phyloP scores from a whole-genome alignment of 805 yeast species.

The Kodamaea kaohsiungensis region DNA sequence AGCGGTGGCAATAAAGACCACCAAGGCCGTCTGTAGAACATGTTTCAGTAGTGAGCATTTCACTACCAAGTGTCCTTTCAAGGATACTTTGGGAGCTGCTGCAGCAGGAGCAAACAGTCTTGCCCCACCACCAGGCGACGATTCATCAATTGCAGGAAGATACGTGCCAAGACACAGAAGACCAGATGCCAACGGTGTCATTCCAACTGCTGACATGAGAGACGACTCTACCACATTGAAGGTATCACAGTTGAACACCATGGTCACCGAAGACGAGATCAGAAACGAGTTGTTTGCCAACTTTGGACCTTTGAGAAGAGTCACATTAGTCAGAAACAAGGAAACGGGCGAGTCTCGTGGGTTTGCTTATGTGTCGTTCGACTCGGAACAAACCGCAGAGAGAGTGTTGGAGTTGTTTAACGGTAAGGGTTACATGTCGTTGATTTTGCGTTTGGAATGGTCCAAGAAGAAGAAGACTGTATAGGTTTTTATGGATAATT shows the following conservation, averaged over 20 bases:
- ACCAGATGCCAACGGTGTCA: constrained; percentile 42
- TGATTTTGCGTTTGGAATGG: constrained; percentile 62
- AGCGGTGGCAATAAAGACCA: constrained; percentile 44
- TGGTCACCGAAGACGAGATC: constrained; percentile 79
- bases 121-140: constrained; percentile 28
- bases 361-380: constrained; percentile 88
- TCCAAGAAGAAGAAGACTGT: constrained; percentile 42
- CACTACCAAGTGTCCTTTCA: constrained; percentile 94
- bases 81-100: constrained; percentile 72
- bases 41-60: constrained; percentile 89
- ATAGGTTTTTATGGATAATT: neutral
- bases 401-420: constrained; percentile 72
- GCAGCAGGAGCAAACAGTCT: constrained; percentile 45
- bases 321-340: constrained; percentile 82
- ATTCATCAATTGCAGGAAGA: constrained; percentile 28
- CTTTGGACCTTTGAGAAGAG: constrained; percentile 71
- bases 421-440: constrained; percentile 90
- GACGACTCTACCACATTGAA: constrained; percentile 88
- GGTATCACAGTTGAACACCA: constrained; percentile 86
- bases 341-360: constrained; percentile 95
- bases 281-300: constrained; percentile 67
- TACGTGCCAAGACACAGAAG: constrained; percentile 50
- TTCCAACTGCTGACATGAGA: constrained; percentile 48
- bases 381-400: constrained; percentile 67
- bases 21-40: constrained; percentile 65